These are phyloP conservation scores for Monilinia fructigena DNA, from an alignment of 2,329 filamentous ascomycete species.

Conservation along the genomic window DNA sequence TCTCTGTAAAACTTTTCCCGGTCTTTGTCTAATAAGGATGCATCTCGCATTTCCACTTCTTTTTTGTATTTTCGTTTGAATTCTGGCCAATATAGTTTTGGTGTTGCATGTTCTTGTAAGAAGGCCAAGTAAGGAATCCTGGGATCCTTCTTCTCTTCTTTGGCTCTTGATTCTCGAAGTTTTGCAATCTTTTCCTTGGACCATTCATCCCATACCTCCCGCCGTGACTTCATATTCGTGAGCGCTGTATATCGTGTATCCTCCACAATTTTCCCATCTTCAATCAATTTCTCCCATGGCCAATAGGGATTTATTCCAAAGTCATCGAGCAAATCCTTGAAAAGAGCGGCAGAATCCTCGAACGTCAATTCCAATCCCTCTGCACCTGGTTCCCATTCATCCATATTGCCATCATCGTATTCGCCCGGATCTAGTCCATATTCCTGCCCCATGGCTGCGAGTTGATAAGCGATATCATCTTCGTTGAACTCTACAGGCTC, in stretches of 20 bases:
- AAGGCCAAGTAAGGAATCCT: constrained; percentile 79
- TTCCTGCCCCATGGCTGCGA: constrained; percentile 85
- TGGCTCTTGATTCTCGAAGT: constrained; percentile 69
- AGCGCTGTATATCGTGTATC: constrained; percentile 86
- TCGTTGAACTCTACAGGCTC: constrained; percentile 79
- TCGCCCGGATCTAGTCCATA: constrained; percentile 76
- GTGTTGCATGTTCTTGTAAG: constrained; percentile 76
- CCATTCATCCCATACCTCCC: constrained; percentile 84
- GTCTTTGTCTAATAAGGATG: constrained; percentile 69
- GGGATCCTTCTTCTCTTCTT: constrained; percentile 79
- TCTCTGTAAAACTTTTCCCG: constrained; percentile 79
- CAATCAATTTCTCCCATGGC: constrained; percentile 86
- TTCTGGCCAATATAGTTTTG: constrained; percentile 96
- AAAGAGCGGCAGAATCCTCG: constrained; percentile 73
- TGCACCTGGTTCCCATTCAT: constrained; percentile 67
- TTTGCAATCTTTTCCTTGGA: constrained; percentile 70
- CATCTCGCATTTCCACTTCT: constrained; percentile 76
- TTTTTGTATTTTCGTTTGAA: constrained; percentile 90
- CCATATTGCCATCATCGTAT: constrained; percentile 64
- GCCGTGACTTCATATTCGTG: constrained; percentile 74
- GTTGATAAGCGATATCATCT: constrained; percentile 89
- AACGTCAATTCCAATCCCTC: constrained; percentile 70
- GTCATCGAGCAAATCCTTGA: constrained; percentile 84
- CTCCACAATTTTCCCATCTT: constrained; percentile 77
- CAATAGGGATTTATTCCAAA: constrained; percentile 80